Evolutionary conservation across 2,329 filamentous ascomycete species (phyloP).

Genomic region (Trichoderma sp.): DNA sequence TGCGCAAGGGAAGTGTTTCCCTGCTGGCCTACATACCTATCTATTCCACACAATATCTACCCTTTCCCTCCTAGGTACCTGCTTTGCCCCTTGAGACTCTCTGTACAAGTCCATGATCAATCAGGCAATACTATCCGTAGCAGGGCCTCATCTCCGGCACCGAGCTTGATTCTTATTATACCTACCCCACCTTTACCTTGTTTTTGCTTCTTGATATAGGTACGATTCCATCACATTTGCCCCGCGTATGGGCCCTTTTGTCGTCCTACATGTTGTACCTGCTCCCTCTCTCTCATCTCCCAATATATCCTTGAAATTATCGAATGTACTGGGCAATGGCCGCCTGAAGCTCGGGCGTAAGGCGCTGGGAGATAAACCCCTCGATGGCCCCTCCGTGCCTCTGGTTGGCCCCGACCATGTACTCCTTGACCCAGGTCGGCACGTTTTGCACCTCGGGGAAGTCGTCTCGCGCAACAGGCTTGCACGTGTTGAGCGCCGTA

Average conservation of each 20-base stretch:
- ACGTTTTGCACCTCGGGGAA: slow-evolving; percentile 84
- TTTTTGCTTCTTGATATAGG: background rate
- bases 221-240: background rate
- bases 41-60: slow-evolving; percentile 18
- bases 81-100: background rate
- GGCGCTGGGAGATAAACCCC: slow-evolving; percentile 69
- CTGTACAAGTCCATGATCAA: background rate
- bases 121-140: background rate
- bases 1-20: slow-evolving; percentile 8
- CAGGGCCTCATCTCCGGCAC: background rate
- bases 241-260: background rate
- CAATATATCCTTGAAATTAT: slow-evolving; percentile 34
- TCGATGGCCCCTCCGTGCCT: slow-evolving; percentile 72
- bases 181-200: background rate
- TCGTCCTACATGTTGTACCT: background rate
- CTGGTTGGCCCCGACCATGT: slow-evolving; percentile 75
- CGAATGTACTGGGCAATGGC: slow-evolving; percentile 56
- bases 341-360: slow-evolving; percentile 63
- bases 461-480: slow-evolving; percentile 71
- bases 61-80: background rate
- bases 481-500: slow-evolving; percentile 90
- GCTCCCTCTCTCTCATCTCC: no score
- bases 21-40: slow-evolving; percentile 16
- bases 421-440: slow-evolving; percentile 79
- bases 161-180: background rate